Conservation (phyloP, 2,329 filamentous ascomycete genomes). For the Cercospora sp. region DNA sequence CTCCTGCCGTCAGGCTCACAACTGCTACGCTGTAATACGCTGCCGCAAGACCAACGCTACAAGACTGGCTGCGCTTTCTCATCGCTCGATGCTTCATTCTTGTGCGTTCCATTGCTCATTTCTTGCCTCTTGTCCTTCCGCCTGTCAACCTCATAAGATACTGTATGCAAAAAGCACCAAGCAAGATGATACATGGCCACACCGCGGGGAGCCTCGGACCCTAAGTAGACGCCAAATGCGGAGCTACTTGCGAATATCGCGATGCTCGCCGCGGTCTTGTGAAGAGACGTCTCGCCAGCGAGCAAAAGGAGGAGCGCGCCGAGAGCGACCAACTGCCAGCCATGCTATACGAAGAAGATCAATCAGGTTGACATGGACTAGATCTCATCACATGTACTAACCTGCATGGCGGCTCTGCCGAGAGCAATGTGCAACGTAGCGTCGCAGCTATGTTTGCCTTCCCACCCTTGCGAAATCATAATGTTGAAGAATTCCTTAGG, state of each 20-base stretch:
- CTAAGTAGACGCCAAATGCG: background rate
- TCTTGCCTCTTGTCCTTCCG: background rate
- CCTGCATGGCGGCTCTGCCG: background rate
- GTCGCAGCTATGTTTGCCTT: background rate
- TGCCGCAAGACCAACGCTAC: background rate
- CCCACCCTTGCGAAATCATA: background rate
- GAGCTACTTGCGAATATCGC: background rate
- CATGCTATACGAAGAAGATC: background rate
- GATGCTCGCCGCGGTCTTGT: background rate
- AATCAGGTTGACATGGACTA: background rate
- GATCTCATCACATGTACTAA: background rate
- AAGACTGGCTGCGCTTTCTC: background rate
- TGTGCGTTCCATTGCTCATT: background rate
- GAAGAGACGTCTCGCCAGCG: background rate
- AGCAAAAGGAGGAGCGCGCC: background rate
- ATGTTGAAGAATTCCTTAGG: background rate
- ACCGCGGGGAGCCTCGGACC: background rate
- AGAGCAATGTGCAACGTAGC: background rate
- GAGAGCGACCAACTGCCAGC: background rate
- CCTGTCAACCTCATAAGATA: background rate
- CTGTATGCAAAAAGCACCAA: background rate
- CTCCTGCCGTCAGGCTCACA: fast-evolving
- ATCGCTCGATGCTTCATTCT: background rate
- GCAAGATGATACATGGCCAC: background rate
- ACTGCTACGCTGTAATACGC: background rate